These are phyloP conservation scores for Leptographium procerum DNA, from an alignment of 2,329 filamentous ascomycete genomes.

Conservation along the genomic window DNA sequence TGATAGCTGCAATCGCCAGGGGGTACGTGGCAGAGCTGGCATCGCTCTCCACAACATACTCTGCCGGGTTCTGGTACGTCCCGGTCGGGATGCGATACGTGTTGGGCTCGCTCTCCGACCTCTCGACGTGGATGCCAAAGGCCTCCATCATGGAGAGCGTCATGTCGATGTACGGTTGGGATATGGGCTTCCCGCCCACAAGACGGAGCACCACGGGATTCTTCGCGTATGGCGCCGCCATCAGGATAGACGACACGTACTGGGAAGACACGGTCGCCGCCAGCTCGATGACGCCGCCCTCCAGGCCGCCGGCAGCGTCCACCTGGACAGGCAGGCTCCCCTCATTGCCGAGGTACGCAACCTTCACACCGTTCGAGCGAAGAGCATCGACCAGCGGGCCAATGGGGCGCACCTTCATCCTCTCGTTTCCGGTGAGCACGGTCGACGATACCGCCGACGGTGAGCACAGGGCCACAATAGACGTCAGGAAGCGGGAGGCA, in stretches of 20 bases:
- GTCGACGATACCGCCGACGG: slow-evolving; percentile 55
- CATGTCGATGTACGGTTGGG: slow-evolving; percentile 97
- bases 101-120: slow-evolving; percentile 67
- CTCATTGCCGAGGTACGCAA: slow-evolving; percentile 76
- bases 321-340: slow-evolving; percentile 78
- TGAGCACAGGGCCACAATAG: slow-evolving; percentile 73
- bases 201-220: slow-evolving; percentile 80
- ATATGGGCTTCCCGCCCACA: slow-evolving; percentile 94
- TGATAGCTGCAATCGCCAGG: slow-evolving; percentile 85
- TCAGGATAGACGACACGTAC: slow-evolving; percentile 91
- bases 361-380: slow-evolving; percentile 70
- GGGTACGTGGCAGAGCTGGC: slow-evolving; percentile 97
- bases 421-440: slow-evolving; percentile 80
- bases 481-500: slow-evolving; percentile 88
- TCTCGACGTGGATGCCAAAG: slow-evolving; percentile 74
- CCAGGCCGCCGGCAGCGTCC: slow-evolving; percentile 69
- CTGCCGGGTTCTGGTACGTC: slow-evolving; percentile 67
- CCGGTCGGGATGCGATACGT: slow-evolving; percentile 90
- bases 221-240: slow-evolving; percentile 96
- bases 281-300: slow-evolving; percentile 79
- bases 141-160: slow-evolving; percentile 94
- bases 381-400: slow-evolving; percentile 87
- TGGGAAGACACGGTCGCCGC: slow-evolving; percentile 97
- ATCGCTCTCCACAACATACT: slow-evolving; percentile 92
- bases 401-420: slow-evolving; percentile 94